Evolutionary conservation across 139 green algal species (phyloP).

Genomic region (Volvox reticuliferus): DNA sequence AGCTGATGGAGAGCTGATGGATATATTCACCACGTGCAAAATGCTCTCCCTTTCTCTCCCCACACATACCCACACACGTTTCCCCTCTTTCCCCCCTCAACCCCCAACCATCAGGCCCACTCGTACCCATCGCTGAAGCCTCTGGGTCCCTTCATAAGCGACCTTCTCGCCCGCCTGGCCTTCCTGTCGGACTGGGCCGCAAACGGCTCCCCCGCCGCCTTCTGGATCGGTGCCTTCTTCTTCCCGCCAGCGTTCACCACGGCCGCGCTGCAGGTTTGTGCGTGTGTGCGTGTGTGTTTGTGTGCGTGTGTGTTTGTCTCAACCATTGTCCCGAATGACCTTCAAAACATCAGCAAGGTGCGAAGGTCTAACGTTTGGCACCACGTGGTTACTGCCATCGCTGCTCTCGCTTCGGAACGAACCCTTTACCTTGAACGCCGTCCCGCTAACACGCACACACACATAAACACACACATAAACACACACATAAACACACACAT

Average conservation of each 20-base stretch:
- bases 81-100: neutral
- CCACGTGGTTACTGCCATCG: no score
- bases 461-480: no score
- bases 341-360: no score
- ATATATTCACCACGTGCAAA: no score
- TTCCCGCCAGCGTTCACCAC: conserved; percentile 80
- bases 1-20: no score
- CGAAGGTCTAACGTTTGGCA: no score
- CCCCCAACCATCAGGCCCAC: conserved; percentile 20
- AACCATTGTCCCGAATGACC: no score
- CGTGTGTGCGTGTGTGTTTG: neutral
- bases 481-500: no score
- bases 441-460: neutral
- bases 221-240: conserved; percentile 88
- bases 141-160: conserved; percentile 64
- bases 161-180: conserved; percentile 61
- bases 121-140: conserved; percentile 73
- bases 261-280: conserved; percentile 64
- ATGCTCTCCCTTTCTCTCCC: neutral
- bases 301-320: neutral
- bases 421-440: no score
- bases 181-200: conserved; percentile 71
- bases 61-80: neutral
- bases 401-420: no score
- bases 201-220: conserved; percentile 63